Conservation (phyloP, 2,329 filamentous ascomycete species). For the Arthrobotrys pseudoclavata region DNA sequence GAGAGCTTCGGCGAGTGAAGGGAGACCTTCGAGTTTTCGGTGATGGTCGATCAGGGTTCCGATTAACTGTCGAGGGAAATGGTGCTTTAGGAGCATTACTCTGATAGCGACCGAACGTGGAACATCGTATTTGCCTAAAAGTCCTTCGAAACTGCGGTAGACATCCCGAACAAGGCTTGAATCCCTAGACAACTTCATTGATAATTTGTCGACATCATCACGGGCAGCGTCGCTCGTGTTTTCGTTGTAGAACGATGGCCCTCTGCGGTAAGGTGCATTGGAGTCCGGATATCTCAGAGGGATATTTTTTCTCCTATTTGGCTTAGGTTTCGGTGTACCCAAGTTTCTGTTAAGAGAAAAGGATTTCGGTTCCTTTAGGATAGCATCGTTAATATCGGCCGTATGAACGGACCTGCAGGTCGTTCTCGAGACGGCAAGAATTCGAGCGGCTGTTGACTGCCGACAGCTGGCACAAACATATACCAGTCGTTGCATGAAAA, state of each 20-base stretch:
- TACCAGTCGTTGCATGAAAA: slow-evolving; percentile 54
- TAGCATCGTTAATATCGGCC: slow-evolving; percentile 16
- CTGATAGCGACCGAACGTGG: slow-evolving; percentile 14
- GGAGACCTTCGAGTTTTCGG: slow-evolving; percentile 35
- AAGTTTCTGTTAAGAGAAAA: neutral
- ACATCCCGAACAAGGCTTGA: slow-evolving; percentile 24
- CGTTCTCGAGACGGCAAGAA: neutral
- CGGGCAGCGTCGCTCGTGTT: neutral
- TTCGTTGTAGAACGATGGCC: slow-evolving; percentile 10
- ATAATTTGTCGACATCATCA: slow-evolving; percentile 18
- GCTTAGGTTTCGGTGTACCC: neutral
- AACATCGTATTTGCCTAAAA: slow-evolving; percentile 31
- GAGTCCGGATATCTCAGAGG: neutral
- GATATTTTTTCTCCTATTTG: neutral
- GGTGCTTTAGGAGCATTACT: slow-evolving; percentile 39
- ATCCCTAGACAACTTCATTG: slow-evolving; percentile 24
- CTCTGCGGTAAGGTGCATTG: neutral
- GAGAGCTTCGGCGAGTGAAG: slow-evolving; percentile 43
- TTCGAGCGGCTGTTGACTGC: slow-evolving; percentile 40
- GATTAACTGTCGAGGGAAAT: slow-evolving; percentile 29
- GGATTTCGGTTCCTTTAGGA: neutral
- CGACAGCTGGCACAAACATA: slow-evolving; percentile 48
- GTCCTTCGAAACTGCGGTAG: slow-evolving; percentile 28
- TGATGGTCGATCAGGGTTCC: slow-evolving; percentile 31
- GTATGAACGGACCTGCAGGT: slow-evolving; percentile 27